These are phyloP conservation scores for Xylaria sp. DNA, from an alignment of 2,329 filamentous ascomycete genomes.

Conservation along the genomic window DNA sequence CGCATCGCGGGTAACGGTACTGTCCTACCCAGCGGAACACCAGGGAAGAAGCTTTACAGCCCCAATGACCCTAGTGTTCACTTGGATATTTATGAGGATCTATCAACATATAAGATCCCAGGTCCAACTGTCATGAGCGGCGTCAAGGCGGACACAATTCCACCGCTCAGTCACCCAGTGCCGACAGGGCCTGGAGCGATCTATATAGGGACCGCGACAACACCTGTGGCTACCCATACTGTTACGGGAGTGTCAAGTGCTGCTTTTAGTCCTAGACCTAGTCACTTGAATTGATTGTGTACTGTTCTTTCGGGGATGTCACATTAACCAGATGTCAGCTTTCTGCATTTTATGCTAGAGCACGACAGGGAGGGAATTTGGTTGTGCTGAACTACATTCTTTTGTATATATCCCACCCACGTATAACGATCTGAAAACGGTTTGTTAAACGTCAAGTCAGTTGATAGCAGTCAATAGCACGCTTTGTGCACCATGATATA, in stretches of 20 bases:
- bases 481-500: too few relatives aligned
- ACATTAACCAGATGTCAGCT: not conserved
- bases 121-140: slow-evolving; percentile 42
- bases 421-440: not conserved
- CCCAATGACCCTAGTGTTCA: slow-evolving; percentile 43
- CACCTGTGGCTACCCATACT: slow-evolving; percentile 16
- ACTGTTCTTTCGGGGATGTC: not conserved
- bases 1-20: slow-evolving; percentile 61
- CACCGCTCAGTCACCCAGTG: slow-evolving; percentile 40
- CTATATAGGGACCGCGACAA: slow-evolving; percentile 34
- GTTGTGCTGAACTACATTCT: not conserved
- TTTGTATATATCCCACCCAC: not conserved
- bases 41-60: slow-evolving; percentile 43
- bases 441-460: not conserved
- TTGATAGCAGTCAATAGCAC: too few relatives aligned
- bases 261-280: not conserved
- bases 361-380: not conserved
- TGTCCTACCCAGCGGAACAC: slow-evolving; percentile 38
- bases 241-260: not conserved
- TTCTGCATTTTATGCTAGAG: not conserved
- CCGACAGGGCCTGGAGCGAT: slow-evolving; percentile 40
- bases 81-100: slow-evolving; percentile 41
- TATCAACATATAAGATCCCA: slow-evolving; percentile 44
- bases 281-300: not conserved
- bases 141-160: slow-evolving; percentile 24